A percentile compares a stretch with the other conserved stretches of the same genome.
Conservation (phyloP, 2,329 filamentous ascomycete species). For the Lachnellula suecica region DNA sequence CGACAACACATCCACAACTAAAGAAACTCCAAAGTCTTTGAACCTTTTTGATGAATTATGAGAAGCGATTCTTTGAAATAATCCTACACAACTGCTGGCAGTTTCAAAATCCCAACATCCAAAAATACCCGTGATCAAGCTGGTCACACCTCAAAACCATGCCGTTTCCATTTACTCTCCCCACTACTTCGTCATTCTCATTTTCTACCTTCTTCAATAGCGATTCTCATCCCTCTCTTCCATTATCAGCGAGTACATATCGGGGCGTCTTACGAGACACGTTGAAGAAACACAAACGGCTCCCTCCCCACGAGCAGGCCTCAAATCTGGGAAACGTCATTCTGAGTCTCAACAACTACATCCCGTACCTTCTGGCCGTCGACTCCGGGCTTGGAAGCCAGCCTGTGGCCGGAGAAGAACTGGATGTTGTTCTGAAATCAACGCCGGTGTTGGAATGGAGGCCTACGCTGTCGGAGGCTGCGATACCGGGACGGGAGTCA, state of each 20-base stretch:
- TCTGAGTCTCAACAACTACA: slow-evolving; percentile 70
- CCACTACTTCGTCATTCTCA: slow-evolving; percentile 84
- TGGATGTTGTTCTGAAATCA: slow-evolving; percentile 64
- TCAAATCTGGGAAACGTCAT: slow-evolving; percentile 70
- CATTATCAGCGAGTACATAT: slow-evolving; percentile 77
- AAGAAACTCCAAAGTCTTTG: background rate
- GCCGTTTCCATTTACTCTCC: slow-evolving; percentile 86
- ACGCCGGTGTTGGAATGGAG: slow-evolving; percentile 78
- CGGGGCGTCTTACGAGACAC: slow-evolving; percentile 80
- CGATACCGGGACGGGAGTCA: slow-evolving; percentile 62
- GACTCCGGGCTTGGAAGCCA: slow-evolving; percentile 67
- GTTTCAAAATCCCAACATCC: too few species aligned
- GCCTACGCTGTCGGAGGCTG: slow-evolving; percentile 68
- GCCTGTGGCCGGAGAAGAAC: slow-evolving; percentile 55
- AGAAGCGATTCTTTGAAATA: background rate
- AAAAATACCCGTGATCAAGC: too few species aligned
- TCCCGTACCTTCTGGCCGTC: slow-evolving; percentile 80
- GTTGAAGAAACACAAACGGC: slow-evolving; percentile 85
- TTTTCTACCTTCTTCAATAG: slow-evolving; percentile 77
- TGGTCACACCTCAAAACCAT: slow-evolving; percentile 45
- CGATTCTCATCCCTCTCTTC: slow-evolving; percentile 84
- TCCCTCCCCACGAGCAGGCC: slow-evolving; percentile 69
- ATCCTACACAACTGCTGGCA: background rate
- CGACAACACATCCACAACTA: background rate
- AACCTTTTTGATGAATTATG: background rate